Evolutionary conservation across 345 rosid species (phyloP).

Genomic region (Dovyalis caffra): DNA sequence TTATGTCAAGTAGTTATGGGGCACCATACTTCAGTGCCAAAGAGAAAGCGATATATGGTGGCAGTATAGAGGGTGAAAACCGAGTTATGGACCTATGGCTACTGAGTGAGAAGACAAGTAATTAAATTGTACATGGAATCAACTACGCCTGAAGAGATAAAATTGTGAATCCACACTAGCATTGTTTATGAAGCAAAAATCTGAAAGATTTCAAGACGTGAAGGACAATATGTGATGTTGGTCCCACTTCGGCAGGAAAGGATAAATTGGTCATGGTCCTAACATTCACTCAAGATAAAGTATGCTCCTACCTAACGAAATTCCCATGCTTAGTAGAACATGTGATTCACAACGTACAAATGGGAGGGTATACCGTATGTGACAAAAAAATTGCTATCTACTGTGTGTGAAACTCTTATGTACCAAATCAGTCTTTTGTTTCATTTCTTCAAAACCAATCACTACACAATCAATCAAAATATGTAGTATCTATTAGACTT

Average conservation of each 20-base stretch:
- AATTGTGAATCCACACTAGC: too few species aligned
- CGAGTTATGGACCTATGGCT: too few species aligned
- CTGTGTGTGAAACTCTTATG: background rate
- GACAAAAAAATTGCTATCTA: background rate
- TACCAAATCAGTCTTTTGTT: background rate
- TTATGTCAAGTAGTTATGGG: background rate
- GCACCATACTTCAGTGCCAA: background rate
- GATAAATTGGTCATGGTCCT: background rate
- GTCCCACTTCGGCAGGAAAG: background rate
- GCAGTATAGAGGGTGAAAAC: too few species aligned
- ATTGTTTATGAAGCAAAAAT: background rate
- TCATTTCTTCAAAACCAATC: background rate
- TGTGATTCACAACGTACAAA: background rate
- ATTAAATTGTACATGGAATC: too few species aligned
- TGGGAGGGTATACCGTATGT: background rate
- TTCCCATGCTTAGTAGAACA: background rate
- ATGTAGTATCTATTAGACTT: background rate
- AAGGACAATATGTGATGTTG: background rate
- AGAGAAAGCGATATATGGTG: background rate
- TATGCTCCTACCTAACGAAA: background rate
- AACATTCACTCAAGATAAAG: background rate
- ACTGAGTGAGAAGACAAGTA: background rate
- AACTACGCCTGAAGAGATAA: background rate
- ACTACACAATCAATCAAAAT: background rate
- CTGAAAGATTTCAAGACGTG: background rate